Conservation (phyloP, 1,139 yeast species). For the Taphrina confusa region DNA sequence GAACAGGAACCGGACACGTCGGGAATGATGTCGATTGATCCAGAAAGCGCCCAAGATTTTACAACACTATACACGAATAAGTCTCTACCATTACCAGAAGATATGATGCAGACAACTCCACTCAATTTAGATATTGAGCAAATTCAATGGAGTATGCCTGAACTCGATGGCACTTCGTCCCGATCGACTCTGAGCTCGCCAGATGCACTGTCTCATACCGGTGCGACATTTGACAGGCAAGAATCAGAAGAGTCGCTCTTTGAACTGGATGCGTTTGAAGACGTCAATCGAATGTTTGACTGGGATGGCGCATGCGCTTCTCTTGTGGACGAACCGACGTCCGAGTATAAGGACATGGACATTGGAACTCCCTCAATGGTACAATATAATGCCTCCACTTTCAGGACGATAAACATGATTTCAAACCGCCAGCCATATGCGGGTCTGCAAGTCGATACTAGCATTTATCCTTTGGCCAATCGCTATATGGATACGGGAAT, state of each 20-base stretch:
- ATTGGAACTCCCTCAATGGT: not conserved
- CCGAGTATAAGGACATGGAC: not conserved
- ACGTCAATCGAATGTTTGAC: constrained; percentile 27
- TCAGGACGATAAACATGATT: constrained; percentile 2
- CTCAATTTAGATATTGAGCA: not conserved
- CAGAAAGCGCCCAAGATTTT: constrained; percentile 34
- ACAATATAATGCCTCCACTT: constrained; percentile 1
- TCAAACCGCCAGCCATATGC: constrained; percentile 3
- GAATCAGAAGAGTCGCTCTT: not conserved
- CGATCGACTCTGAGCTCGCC: constrained; percentile 25
- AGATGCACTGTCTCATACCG: constrained; percentile 8
- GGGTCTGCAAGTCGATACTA: not conserved
- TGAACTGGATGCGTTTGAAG: constrained; percentile 21
- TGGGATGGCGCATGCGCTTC: constrained; percentile 29
- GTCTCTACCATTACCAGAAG: not conserved
- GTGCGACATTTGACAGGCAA: constrained; percentile 1
- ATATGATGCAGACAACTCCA: not conserved
- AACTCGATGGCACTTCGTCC: constrained; percentile 13
- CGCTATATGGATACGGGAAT: not conserved
- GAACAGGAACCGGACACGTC: constrained; percentile 27
- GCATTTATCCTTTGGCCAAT: not conserved
- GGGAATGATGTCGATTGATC: constrained; percentile 35
- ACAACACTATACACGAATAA: constrained; percentile 5
- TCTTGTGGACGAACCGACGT: not conserved
- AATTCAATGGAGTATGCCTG: constrained; percentile 5